Base-by-base conservation (phyloP, 139 green algal genomes). In the Volvox reticuliferus region DNA sequence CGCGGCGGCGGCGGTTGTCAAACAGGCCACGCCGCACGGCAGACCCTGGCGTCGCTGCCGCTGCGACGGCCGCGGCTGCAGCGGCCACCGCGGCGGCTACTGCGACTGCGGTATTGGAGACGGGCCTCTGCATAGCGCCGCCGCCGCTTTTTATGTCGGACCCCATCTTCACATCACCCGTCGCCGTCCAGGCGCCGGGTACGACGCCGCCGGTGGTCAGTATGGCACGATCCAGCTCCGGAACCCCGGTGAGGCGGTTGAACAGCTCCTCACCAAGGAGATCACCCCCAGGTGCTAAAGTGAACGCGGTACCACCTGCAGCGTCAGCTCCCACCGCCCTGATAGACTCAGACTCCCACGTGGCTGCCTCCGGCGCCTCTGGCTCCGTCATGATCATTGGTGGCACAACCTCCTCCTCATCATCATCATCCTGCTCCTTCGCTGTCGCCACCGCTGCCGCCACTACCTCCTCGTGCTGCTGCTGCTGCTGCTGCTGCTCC, bases 191-290 rank as follows among this genome's bases (percentile, higher is more conserved):
- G 20, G 78, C 16, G 26, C 79, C 79, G 44, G 79, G 79, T 71
- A 86, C 79, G 50, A 73, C 50, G 13, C 79, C 79, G 28, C 79
- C 79, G 1, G 79, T 86, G 5, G 79, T 44, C 17, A 86, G 44
- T 32, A 86, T 55, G 50, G 50, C 50, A 71, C 79, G 79, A n/a
- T 86, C 50, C 24, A 86, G 79, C 79, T 86, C 79, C 35, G 79
- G 79, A 44, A 73, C 79, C 22, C 79, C 79, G 14, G 79, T 86
- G 79, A 50, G 37, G 21, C 50, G 55, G 79, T 13, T n/a, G 24
- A 86, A 44, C 1, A 30, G 2, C 9, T 37, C 24, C 28, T 86
- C 36, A 35, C 75, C 18, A n/a, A 81, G 32, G 18, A 81, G 75
- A 3, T 81, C 75, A 20, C 50, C 75, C 32, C 16, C 6, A 73